phyloP scores from a whole-genome alignment of 139 green algal species.

The Micromonas pusilla region DNA sequence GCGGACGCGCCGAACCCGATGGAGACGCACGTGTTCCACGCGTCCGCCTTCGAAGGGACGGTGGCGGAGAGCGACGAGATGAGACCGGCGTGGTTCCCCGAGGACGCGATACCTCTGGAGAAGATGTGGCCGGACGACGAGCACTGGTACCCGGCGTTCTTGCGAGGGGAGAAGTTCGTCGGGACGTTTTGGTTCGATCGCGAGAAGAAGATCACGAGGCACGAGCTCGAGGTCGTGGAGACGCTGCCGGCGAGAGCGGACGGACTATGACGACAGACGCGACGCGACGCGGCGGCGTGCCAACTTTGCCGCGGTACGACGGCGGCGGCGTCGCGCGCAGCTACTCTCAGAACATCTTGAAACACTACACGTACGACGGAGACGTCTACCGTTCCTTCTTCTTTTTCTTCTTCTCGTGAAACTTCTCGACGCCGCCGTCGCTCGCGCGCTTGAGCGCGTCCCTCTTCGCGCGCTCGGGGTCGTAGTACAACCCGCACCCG shows the following conservation, averaged over 20 bases:
- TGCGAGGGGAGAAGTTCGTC: conserved; percentile 23
- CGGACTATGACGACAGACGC: too few species aligned
- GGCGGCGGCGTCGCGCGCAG: too few species aligned
- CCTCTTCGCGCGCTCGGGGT: conserved; percentile 1
- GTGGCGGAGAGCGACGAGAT: conserved; percentile 54
- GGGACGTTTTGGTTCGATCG: conserved; percentile 16
- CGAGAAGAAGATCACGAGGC: background rate
- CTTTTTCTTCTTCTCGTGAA: background rate
- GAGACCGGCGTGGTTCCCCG: conserved; percentile 45
- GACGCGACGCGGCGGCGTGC: too few species aligned
- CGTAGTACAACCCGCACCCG: conserved; percentile 3
- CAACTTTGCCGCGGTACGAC: too few species aligned
- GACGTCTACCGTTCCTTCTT: too few species aligned
- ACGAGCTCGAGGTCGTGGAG: conserved; percentile 6
- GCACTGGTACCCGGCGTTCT: conserved; percentile 44
- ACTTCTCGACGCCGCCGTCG: background rate
- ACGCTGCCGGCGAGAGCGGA: background rate
- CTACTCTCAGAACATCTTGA: too few species aligned
- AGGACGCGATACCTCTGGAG: conserved; percentile 42
- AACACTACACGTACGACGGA: too few species aligned
- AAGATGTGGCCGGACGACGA: conserved; percentile 50
- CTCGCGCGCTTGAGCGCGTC: background rate
- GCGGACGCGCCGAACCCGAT: conserved; percentile 24
- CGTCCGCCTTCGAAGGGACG: conserved; percentile 35
- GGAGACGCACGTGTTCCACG: conserved; percentile 38